These are phyloP conservation scores for Lachancea waltii DNA, from an alignment of 805 yeast species.

Conservation along the genomic window DNA sequence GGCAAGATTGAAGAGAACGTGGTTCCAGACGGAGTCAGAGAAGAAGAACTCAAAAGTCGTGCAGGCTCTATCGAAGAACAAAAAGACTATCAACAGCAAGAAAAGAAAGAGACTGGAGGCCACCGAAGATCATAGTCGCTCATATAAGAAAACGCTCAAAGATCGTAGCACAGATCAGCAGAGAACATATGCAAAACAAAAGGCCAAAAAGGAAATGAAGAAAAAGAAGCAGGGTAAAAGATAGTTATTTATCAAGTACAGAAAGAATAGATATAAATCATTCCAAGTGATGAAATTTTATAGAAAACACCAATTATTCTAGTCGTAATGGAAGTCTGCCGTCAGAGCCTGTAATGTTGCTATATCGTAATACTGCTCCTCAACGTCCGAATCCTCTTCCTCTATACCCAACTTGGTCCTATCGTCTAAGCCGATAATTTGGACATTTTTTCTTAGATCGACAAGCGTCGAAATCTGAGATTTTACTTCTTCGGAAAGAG, in stretches of 20 bases:
- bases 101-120: constrained; percentile 68
- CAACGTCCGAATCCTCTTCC: constrained; percentile 15
- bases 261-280: constrained; percentile 9
- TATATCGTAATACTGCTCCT: constrained; percentile 20
- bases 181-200: constrained; percentile 34
- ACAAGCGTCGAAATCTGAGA: constrained; percentile 40
- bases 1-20: constrained; percentile 89
- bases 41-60: constrained; percentile 35
- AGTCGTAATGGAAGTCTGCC: constrained; percentile 26
- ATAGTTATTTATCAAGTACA: too few relatives aligned
- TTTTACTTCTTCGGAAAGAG: constrained; percentile 39
- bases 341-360: constrained; percentile 22
- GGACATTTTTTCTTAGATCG: constrained; percentile 43
- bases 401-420: constrained; percentile 14
- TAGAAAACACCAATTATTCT: too few relatives aligned
- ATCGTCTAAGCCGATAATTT: constrained; percentile 38
- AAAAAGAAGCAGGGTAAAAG: constrained; percentile 28
- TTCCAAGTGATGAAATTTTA: too few relatives aligned
- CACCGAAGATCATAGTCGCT: constrained; percentile 48
- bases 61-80: constrained; percentile 41
- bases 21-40: constrained; percentile 69
- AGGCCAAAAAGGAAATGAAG: constrained; percentile 19
- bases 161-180: constrained; percentile 56
- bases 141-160: constrained; percentile 71
- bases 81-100: constrained; percentile 50